Base-by-base conservation (phyloP, 768 basidiomycete genomes). In the Pleurotus giganteus region DNA sequence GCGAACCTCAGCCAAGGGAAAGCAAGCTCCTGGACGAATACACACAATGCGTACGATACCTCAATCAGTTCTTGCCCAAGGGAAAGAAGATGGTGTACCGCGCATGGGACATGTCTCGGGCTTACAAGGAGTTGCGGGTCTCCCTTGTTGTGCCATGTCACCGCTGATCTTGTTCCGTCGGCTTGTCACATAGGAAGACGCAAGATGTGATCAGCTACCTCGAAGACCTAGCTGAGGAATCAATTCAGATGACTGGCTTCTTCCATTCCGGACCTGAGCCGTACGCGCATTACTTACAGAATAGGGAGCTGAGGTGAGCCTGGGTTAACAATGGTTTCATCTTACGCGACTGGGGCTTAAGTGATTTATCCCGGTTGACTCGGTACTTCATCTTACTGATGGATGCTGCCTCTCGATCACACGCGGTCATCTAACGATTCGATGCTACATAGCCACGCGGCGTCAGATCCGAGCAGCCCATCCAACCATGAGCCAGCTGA, bases 81-180 rank as follows among this genome's bases (percentile, higher is more conserved):
- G 86, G 78, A 24, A 88, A 90, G 72, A 86, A 86, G 72, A 92
- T 99, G 84, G 77, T 86, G 12, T 97, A 98, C 65, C 83, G 91
- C 39, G 85, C 94, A 12, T 99, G 94, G 91, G 97, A 99, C 67
- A 97, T 98, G 91, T 87, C 89, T 3, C 80, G 89, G 36, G 94
- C 95, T 2, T 92, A 94, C 60, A 97, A 97, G 68, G 91, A 93
- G 94, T 92, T 61, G n/a, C 65, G 66, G 5, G 17, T 28, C 21
- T 26, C 26, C 17, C 12, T 27, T 11, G 39, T 55, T 34, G 34
- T 47, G 47, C 13, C 26, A 52, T 27, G 47, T 19, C 12, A 23
- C 24, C 37, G 24, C 2, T 42, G 3, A 4, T 43, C 47, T 61
- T 31, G 41, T 28, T 8, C 2, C 21, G 21, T 28, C 29, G 36